Evolutionary conservation across 2,329 filamentous ascomycete genomes (phyloP).

Genomic region (Aspergillus puulaauensis): DNA sequence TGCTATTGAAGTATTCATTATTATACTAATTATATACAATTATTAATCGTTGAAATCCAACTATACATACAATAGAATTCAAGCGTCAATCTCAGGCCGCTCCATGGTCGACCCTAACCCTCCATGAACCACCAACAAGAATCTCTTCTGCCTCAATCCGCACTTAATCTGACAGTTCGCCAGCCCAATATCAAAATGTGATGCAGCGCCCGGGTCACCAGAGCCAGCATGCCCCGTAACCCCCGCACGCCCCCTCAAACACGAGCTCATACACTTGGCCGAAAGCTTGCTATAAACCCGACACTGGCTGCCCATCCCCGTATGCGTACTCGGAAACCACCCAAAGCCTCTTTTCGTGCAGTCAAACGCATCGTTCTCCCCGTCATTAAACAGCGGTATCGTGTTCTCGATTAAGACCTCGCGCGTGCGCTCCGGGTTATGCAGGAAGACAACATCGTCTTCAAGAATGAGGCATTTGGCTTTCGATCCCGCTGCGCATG

Average conservation of each 20-base stretch:
- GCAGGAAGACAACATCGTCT: not conserved
- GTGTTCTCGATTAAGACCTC: not conserved
- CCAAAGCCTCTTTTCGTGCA: not conserved
- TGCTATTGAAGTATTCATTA: not conserved
- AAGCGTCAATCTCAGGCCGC: not conserved
- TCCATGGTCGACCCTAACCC: not conserved
- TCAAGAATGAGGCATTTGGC: not conserved
- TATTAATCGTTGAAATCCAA: too few species aligned
- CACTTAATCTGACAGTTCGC: too few species aligned
- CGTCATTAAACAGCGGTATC: not conserved
- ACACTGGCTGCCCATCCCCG: not conserved
- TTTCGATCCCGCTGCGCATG: not conserved
- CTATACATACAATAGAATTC: too few species aligned
- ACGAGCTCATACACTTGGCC: not conserved
- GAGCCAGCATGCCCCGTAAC: not conserved
- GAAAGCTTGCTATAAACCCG: not conserved
- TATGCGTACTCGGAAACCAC: not conserved
- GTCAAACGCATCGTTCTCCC: not conserved
- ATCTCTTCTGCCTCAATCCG: not conserved
- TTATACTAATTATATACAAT: not conserved
- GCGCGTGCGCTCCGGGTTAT: not conserved
- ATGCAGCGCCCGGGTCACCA: too few species aligned
- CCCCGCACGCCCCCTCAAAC: not conserved
- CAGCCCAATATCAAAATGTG: not conserved
- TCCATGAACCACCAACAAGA: not conserved